These are phyloP conservation scores for Eimeria brunetti DNA, from an alignment of 169 alveolate genomes.

Conservation along the genomic window DNA sequence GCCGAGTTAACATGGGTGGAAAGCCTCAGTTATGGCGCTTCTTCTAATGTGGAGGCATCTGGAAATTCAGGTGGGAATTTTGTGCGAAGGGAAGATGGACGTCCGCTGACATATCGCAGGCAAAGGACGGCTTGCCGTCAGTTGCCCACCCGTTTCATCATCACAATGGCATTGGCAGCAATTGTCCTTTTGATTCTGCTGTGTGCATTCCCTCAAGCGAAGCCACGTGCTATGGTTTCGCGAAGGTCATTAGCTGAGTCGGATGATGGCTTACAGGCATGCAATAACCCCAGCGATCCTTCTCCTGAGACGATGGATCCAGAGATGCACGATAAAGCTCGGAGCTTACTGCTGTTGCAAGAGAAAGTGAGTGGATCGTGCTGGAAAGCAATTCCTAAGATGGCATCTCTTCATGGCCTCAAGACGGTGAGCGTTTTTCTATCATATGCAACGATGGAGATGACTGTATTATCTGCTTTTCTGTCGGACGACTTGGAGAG, in stretches of 20 bases:
- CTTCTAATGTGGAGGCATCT: background rate
- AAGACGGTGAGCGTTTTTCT: background rate
- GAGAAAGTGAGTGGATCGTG: background rate
- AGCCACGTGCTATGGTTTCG: background rate
- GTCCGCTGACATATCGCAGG: background rate
- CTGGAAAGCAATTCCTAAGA: background rate
- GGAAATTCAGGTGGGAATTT: background rate
- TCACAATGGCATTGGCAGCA: slow-evolving; percentile 4
- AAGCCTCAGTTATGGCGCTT: background rate
- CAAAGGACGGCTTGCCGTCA: background rate
- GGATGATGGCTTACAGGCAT: background rate
- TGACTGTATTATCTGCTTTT: background rate
- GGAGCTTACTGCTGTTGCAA: background rate
- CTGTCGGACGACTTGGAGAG: background rate
- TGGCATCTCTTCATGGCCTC: background rate
- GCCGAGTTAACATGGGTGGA: background rate
- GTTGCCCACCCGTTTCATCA: background rate
- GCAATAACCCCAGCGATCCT: background rate
- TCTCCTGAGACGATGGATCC: background rate
- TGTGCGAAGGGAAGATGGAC: background rate
- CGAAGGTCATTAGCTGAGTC: background rate
- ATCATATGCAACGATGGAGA: background rate
- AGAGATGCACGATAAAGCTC: background rate
- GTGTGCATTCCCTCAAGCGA: background rate
- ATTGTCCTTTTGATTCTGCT: background rate